phyloP scores from a whole-genome alignment of 2,329 filamentous ascomycete species.

The Beauveria asiatica region DNA sequence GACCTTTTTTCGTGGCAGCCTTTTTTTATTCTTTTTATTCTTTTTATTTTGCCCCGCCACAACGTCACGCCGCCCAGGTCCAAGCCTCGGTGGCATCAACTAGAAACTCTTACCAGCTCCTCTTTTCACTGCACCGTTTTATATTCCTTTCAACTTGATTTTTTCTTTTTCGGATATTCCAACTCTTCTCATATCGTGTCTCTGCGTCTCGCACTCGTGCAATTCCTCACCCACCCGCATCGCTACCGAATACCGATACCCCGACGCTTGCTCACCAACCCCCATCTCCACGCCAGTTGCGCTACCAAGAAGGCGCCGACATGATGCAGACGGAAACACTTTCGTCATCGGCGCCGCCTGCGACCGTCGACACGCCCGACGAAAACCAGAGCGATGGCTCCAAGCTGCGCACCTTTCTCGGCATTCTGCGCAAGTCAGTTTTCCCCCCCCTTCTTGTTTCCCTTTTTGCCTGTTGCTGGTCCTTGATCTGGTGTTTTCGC shows the following conservation, averaged over 20 bases:
- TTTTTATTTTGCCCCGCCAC: slow-evolving; percentile 7
- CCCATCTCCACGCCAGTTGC: not conserved
- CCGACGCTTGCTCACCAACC: not conserved
- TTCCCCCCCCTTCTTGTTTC: not conserved
- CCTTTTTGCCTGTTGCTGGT: not conserved
- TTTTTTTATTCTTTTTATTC: no score
- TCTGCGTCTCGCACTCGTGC: not conserved
- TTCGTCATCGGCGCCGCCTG: slow-evolving; percentile 29
- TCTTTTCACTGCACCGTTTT: slow-evolving; percentile 1
- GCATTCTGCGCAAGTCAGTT: slow-evolving; percentile 77
- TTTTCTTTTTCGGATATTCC: not conserved
- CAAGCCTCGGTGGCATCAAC: slow-evolving; percentile 6
- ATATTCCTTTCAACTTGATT: slow-evolving; percentile 1
- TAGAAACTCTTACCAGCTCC: slow-evolving; percentile 1
- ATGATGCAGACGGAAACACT: slow-evolving; percentile 20
- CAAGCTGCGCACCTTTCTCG: slow-evolving; percentile 81
- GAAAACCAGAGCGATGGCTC: slow-evolving; percentile 64
- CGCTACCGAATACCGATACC: not conserved
- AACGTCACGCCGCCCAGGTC: slow-evolving; percentile 6
- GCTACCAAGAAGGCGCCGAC: not conserved
- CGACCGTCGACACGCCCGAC: slow-evolving; percentile 28
- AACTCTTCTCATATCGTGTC: not conserved
- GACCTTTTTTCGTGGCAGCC: not conserved
- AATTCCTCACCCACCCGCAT: not conserved
- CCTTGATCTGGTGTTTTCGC: not conserved